These are phyloP conservation scores for Emergomyces pasteurianus DNA, from an alignment of 2,329 filamentous ascomycete genomes.

Conservation along the genomic window DNA sequence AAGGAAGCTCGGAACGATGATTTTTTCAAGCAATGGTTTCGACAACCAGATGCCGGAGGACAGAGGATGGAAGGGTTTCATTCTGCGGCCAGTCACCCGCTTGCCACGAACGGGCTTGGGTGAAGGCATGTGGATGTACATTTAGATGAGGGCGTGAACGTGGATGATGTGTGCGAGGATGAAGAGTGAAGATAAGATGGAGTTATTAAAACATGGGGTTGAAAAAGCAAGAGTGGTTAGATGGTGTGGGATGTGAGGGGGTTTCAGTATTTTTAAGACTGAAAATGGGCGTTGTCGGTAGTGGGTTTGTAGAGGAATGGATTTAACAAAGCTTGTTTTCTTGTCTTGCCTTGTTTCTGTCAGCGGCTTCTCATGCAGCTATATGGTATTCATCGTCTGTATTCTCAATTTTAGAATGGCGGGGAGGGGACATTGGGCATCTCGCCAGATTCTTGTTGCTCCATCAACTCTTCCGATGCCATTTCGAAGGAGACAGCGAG, in stretches of 20 bases:
- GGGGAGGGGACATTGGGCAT: constrained; percentile 34
- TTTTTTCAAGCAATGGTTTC: neutral
- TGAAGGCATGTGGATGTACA: neutral
- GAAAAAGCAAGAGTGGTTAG: constrained; percentile 12
- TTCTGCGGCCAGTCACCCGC: neutral
- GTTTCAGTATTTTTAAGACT: neutral
- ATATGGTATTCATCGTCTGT: neutral
- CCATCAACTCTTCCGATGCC: constrained; percentile 71
- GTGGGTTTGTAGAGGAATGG: neutral
- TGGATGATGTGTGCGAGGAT: neutral
- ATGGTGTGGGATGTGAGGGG: no score
- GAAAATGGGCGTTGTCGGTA: neutral
- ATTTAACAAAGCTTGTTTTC: neutral
- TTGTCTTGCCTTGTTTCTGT: neutral
- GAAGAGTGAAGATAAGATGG: constrained; percentile 22
- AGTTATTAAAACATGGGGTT: constrained; percentile 33
- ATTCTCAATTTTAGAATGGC: constrained; percentile 32
- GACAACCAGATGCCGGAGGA: neutral
- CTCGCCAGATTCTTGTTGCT: constrained; percentile 56
- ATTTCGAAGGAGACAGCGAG: constrained; percentile 87
- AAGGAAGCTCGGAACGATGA: neutral
- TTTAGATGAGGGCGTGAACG: neutral
- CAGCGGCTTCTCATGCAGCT: neutral
- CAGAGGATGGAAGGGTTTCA: neutral
- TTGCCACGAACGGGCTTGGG: neutral